phyloP scores from a whole-genome alignment of 2,329 filamentous ascomycete genomes.

The Scorias spongiosa region DNA sequence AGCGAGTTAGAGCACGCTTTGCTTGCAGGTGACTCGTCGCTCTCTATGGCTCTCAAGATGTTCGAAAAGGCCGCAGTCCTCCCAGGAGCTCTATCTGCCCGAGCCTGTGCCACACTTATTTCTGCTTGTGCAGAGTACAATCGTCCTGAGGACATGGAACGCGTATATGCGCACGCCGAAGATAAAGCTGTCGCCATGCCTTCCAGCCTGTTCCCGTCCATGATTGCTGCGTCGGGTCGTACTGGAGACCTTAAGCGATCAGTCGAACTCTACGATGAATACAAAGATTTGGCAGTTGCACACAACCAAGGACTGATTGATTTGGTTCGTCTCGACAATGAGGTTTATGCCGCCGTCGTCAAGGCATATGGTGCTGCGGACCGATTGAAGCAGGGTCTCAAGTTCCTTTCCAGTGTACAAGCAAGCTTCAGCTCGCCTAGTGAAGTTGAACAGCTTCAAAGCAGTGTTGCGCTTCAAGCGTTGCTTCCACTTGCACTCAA shows the following conservation, averaged over 20 bases:
- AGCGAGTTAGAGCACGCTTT: slow-evolving; percentile 79
- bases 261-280: slow-evolving; percentile 91
- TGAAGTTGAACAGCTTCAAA: slow-evolving; percentile 39
- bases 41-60: slow-evolving; percentile 70
- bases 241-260: slow-evolving; percentile 72
- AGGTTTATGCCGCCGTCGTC: slow-evolving; percentile 84
- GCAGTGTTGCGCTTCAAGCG: slow-evolving; percentile 55
- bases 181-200: slow-evolving; percentile 55
- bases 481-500: slow-evolving; percentile 67
- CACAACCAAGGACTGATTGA: slow-evolving; percentile 59
- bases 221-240: slow-evolving; percentile 87
- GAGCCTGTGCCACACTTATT: slow-evolving; percentile 75
- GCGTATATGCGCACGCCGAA: slow-evolving; percentile 86
- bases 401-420: slow-evolving; percentile 71
- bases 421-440: slow-evolving; percentile 34
- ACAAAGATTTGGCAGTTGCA: slow-evolving; percentile 73
- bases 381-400: slow-evolving; percentile 64
- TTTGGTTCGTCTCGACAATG: slow-evolving; percentile 58
- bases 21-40: slow-evolving; percentile 70
- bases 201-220: slow-evolving; percentile 71
- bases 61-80: slow-evolving; percentile 60
- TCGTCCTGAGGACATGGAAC: slow-evolving; percentile 74
- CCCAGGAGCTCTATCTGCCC: slow-evolving; percentile 53
- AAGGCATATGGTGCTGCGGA: slow-evolving; percentile 75
- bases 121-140: slow-evolving; percentile 73